Base-by-base conservation (phyloP, 805 yeast genomes). In the Candida nitratophila region DNA sequence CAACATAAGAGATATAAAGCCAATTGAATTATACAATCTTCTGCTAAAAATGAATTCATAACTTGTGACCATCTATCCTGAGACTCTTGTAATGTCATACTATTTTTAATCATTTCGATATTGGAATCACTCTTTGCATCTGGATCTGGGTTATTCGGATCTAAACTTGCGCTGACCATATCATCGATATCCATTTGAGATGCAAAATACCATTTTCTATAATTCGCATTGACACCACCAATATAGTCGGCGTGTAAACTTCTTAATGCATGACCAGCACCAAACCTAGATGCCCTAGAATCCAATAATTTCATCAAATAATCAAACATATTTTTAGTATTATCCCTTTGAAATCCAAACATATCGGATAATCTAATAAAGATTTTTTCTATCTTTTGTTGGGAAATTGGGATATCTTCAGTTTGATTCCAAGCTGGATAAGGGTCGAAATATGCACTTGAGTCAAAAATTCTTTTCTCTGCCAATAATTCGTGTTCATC, bases 201-300 rank as follows among this genome's bases (percentile, higher is more conserved):
- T 1, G 88, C 87, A 63, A 85, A 81, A 53, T 81, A 83, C 93
- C 93, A 84, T 51, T 79, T 83, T 47, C 74, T 71, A 56, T 76
- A 84, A 55, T 84, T 84, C 1, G 91, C 68, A 51, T 79, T 76
- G 3, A 70, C 53, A 0, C 91, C 93, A 3, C 88, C 86, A 54
- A 84, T 79, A 54, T 83, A 85, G 57, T 84, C 91, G 1, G 82
- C 81, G 59, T 85, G 90, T 10, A 84, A 53, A 0, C 84, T 69
- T 42, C 66, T 64, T 37, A 84, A 68, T 1, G 90, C 87, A 21
- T 64, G 65, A 4, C 46, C 49, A 0, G 86, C 76, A 1, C 74
- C 68, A 76, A 79, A 73, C 51, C 91, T 68, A 1, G 87, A 75
- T 1, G 88, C 76, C 49, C 89, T 69, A 0, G 88, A 81, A 52